These are phyloP conservation scores for Neurospora sp. DNA, from an alignment of 2,329 filamentous ascomycete species.

Conservation along the genomic window DNA sequence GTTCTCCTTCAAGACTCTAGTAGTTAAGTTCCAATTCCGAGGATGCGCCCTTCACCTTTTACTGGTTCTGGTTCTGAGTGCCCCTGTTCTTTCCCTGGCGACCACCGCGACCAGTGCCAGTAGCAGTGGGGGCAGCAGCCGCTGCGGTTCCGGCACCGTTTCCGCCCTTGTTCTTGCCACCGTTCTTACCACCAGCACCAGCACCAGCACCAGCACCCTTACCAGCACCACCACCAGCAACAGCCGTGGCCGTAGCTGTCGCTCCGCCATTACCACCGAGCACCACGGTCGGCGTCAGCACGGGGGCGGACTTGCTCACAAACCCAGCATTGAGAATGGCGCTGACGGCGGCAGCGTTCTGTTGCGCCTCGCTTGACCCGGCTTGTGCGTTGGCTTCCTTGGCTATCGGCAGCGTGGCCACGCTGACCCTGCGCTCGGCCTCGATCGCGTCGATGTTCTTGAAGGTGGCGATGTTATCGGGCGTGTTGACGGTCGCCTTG, in stretches of 20 bases:
- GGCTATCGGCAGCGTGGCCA: conserved; percentile 38
- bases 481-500: conserved; percentile 30
- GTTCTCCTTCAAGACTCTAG: neutral
- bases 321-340: conserved; percentile 20
- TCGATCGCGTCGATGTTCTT: conserved; percentile 35
- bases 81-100: neutral
- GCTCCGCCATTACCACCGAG: neutral
- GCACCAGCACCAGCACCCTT: neutral
- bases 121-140: neutral
- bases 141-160: neutral
- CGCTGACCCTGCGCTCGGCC: conserved; percentile 40
- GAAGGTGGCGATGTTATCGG: conserved; percentile 35
- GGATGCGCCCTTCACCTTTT: neutral
- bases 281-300: conserved; percentile 5
- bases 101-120: neutral
- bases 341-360: conserved; percentile 23
- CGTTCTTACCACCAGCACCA: neutral
- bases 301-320: conserved; percentile 11
- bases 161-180: neutral
- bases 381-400: conserved; percentile 34
- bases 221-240: neutral
- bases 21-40: neutral
- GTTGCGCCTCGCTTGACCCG: conserved; percentile 23
- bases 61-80: neutral
- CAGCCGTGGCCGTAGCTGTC: neutral